A percentile compares a stretch with the other conserved stretches of the same genome.
These are phyloP conservation scores for Neckera pumila DNA, from an alignment of 225 moss, liverwort and hornwort genomes.

Conservation along the genomic window DNA sequence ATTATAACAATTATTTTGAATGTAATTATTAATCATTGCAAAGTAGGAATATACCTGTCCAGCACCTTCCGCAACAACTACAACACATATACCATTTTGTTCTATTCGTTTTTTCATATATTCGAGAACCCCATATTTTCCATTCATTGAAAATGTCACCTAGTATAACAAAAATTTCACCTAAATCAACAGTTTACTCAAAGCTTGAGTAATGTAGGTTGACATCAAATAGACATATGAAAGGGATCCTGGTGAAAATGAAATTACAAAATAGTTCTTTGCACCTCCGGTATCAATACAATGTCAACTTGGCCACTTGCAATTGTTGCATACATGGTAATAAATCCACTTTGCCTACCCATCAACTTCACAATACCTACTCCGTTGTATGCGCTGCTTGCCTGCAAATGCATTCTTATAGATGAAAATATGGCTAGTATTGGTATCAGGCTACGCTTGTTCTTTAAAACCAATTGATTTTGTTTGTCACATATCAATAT, in stretches of 20 bases:
- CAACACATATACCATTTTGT: slow-evolving; percentile 78
- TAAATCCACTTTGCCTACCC: slow-evolving; percentile 92
- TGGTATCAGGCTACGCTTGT: accelerated
- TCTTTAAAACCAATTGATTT: too few species aligned
- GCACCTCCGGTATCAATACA: slow-evolving; percentile 80
- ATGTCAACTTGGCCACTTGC: slow-evolving; percentile 98
- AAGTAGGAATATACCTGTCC: slow-evolving; percentile 44
- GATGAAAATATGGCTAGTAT: not conserved
- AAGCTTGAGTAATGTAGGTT: not conserved
- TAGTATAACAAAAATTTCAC: not conserved
- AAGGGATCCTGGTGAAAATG: not conserved
- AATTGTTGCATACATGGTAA: slow-evolving; percentile 92
- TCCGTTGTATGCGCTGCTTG: slow-evolving; percentile 82
- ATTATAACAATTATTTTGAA: not conserved
- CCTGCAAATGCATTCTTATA: slow-evolving; percentile 4
- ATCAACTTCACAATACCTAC: slow-evolving; percentile 88
- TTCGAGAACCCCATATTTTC: slow-evolving; percentile 65
- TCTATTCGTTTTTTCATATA: slow-evolving; percentile 78
- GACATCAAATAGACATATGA: not conserved
- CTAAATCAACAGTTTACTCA: not conserved
- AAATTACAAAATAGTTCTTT: not conserved
- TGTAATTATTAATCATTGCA: not conserved
- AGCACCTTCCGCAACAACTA: slow-evolving; percentile 88
- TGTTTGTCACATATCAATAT: not conserved
- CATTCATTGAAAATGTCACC: slow-evolving; percentile 65